phyloP scores from a whole-genome alignment of 768 basidiomycete genomes.

The Chalciporus sphaerocephalus region DNA sequence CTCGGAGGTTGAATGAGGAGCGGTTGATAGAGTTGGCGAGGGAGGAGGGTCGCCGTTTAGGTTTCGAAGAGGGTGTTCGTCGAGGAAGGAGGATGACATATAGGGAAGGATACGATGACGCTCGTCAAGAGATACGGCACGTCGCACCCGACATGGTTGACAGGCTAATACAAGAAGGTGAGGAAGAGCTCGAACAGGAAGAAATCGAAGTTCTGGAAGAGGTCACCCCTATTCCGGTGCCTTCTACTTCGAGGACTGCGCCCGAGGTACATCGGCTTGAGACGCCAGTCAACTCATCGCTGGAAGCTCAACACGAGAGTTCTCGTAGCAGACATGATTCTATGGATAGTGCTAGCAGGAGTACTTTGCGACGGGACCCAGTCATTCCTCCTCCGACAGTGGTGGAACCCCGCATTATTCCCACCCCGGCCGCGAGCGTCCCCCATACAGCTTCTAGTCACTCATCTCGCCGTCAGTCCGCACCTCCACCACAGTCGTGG shows the following conservation, averaged over 20 bases:
- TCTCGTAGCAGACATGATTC: slow-evolving; percentile 21
- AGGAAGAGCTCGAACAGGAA: slow-evolving; percentile 22
- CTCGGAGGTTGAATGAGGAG: slow-evolving; percentile 44
- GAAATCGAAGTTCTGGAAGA: slow-evolving; percentile 16
- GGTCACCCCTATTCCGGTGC: slow-evolving; percentile 16
- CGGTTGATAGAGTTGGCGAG: slow-evolving; percentile 46
- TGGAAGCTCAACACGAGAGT: slow-evolving; percentile 13
- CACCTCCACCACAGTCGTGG: slow-evolving; percentile 21
- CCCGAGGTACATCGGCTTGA: slow-evolving; percentile 27
- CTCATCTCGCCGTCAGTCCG: slow-evolving; percentile 13
- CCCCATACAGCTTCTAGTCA: slow-evolving; percentile 14
- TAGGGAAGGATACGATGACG: slow-evolving; percentile 21
- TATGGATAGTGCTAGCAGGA: slow-evolving; percentile 11
- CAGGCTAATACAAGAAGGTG: slow-evolving; percentile 22
- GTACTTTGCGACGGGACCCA: slow-evolving; percentile 13
- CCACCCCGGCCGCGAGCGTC: slow-evolving; percentile 4
- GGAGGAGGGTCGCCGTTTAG: slow-evolving; percentile 50
- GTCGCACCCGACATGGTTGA: slow-evolving; percentile 19
- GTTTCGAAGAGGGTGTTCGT: slow-evolving; percentile 49
- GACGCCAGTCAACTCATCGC: slow-evolving; percentile 15
- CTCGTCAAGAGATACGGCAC: slow-evolving; percentile 14
- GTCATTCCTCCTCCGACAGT: slow-evolving; percentile 3
- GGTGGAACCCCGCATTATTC: slow-evolving; percentile 16
- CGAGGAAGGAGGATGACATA: slow-evolving; percentile 31
- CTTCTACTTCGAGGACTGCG: slow-evolving; percentile 8